Evolutionary conservation across 371 early-diverging fungal genomes (phyloP), one percentile per base, ranked within the genome.

Genomic region (Nosema granulosis): DNA sequence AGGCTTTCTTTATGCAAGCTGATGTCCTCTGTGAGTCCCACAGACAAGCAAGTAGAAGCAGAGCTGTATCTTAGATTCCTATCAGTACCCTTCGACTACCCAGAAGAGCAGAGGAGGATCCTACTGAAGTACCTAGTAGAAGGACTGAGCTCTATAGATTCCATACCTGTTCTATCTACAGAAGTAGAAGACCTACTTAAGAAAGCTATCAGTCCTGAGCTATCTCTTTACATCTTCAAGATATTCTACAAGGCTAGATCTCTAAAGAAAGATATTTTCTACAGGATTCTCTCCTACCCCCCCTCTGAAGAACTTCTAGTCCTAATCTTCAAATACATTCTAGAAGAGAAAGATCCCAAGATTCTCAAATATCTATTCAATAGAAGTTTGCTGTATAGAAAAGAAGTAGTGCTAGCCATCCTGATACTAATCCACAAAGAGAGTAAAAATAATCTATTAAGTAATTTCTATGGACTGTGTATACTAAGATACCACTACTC

Each of bases 1-100:
- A 77, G 56, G 24, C 26, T 61, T 37, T 61, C 61, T 51, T 22
- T 74, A 12, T 28, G 77, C 26, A 77, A 71, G 65, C 70, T 81
- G 28, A 29, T 81, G 24, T 29, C 35, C 6, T 28, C 2, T 32
- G 20, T 81, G 12, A 51, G 43, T 6, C 61, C 62, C 11, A 22
- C 43, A 28, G 57, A 69, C 35, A 62, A 67, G 32, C 13, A 34
- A 37, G 38, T 51, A 37, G 50, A 63, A 0, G 61, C 66, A 51
- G 71, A 62, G 20, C 32, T 79, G n/a, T 76, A 59, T 29, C 61
- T 75, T 43, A 56, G 6, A 32, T 35, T 71, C 22, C 34, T 74
- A 35, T 56, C 24, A 49, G 26, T 75, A 12, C 31, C 37, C 50
- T 61, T 62, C 26, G 59, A 68, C 1, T 75, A 69, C 24, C 70